Evolutionary conservation across 192 early-diverging fungal genomes (phyloP), one percentile per base, ranked within the genome.

Genomic region (Coemansia sp.): DNA sequence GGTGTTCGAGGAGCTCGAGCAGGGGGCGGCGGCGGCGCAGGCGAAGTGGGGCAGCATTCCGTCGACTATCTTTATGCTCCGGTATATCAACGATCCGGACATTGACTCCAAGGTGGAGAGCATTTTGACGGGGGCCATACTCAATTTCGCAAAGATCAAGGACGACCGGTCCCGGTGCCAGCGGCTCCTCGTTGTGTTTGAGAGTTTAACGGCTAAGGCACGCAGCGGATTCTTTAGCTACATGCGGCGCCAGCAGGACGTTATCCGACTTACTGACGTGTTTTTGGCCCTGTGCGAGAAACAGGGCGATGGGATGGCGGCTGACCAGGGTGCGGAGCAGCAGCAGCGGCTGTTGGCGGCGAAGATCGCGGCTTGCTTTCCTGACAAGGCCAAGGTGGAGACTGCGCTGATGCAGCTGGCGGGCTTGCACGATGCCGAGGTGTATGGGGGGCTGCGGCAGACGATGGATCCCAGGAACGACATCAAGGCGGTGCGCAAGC

Each of bases 51-150:
- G 83, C 11, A 90, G 91, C 87, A 95, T 99, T 68, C 93, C 94
- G 3, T 84, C 87, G 18, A 85, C 75, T 23, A 72, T 99, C n/a
- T 69, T 97, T 20, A 88, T 93, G 55, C 77, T 90, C n/a, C 70
- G 95, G 16, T 99, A 95, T 70, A 76, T 93, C 21, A 91, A 93
- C 64, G 94, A 96, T 48, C 66, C 82, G 3, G 92, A 94, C n/a
- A 79, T 88, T 6, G 87, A 83, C 88, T 85, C 64, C 31, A 76
- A 71, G 36, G 83, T 80, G 13, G 74, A 84, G 43, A 73, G 72
- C 61, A 74, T 76, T 11, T 52, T 84, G 56, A 65, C 70, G 2
- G 70, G 70, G 16, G 72, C 77, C 0, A 75, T 84, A 3, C 74
- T 84, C 28, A 72, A 73, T 37, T 76, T 79, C 61, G 60, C 71